Evolutionary conservation across 768 basidiomycete genomes (phyloP), one percentile per base, ranked within the genome.

Genomic region (Lactarius sp.): DNA sequence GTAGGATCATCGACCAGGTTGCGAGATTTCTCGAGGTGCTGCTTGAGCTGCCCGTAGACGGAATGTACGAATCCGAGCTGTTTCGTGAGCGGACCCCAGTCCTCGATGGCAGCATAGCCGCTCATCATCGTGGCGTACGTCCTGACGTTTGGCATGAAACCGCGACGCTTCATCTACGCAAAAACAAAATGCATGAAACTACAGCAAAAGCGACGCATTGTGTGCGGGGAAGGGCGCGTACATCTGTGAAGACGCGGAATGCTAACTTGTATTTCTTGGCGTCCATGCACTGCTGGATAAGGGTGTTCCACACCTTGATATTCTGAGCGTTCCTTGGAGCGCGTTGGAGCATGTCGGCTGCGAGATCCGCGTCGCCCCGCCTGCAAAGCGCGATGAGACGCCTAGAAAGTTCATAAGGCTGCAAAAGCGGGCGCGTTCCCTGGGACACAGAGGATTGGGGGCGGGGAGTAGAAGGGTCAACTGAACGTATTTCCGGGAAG

Each of bases 151-250:
- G 92, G 90, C 52, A 79, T 79, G 70, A 91, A 86, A 1, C 89
- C 88, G 50, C 92, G 83, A 39, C 90, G 82, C 74, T 91, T 93
- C 90, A 94, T 91, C 92, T 94, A 64, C 41, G 53, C 27, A 41
- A 54, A 47, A n/a, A 18, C 2, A 44, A n/a, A 44, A 20, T 31
- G 13, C 37, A 34, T 52, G 46, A 46, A 9, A 9, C 27, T 34
- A 44, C 7, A 6, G 18, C 22, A 18, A 34, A 12, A 36, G 14
- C 56, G 59, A 57, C 27, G 27, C 27, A 8, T 2, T 1, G 6
- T 14, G 16, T 12, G 4, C 2, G 33, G 3, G 14, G 54, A 46
- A 5, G 22, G 37, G 18, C 18, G 2, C 80, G 70, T 63, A 92
- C 92, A 64, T 94, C 90, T 50, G 77, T 75, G 72, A 82, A 93